phyloP scores from a whole-genome alignment of 192 early-diverging fungal species.

The Geranomyces variabilis region DNA sequence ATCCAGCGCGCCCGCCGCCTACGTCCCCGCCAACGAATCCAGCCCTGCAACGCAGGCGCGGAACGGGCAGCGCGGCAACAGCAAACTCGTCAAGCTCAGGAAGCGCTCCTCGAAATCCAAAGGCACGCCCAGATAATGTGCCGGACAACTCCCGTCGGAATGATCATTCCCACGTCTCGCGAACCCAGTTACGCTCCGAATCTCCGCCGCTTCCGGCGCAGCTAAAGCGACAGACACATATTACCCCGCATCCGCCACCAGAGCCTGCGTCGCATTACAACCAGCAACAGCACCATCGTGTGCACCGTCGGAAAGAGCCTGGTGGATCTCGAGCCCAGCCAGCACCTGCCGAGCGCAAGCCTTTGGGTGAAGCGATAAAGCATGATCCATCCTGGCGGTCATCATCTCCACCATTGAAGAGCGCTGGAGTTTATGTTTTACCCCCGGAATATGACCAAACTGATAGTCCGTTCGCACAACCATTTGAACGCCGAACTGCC shows the following conservation, averaged over 20 bases:
- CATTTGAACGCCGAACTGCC: not conserved
- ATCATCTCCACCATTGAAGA: not conserved
- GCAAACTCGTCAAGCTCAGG: no score
- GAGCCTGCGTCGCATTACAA: not conserved
- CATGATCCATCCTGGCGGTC: not conserved
- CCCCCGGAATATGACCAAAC: not conserved
- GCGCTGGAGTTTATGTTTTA: not conserved
- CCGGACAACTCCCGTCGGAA: no score
- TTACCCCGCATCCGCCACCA: not conserved
- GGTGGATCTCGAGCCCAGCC: not conserved
- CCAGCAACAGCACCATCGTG: not conserved
- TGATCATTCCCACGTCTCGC: not conserved
- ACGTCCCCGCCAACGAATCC: no score
- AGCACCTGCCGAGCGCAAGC: not conserved
- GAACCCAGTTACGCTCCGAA: not conserved
- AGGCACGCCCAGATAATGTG: no score
- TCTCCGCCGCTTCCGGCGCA: slow-evolving; percentile 1
- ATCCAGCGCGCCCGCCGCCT: no score
- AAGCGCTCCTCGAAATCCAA: no score
- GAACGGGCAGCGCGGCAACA: no score
- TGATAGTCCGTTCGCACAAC: not conserved
- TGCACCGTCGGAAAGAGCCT: not conserved
- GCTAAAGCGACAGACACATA: not conserved
- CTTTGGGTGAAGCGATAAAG: not conserved
- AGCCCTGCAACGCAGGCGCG: no score